Evolutionary conservation across 2,329 filamentous ascomycete species (phyloP), one percentile per base, ranked within the genome.

Genomic region (Ophiostoma perfectum): DNA sequence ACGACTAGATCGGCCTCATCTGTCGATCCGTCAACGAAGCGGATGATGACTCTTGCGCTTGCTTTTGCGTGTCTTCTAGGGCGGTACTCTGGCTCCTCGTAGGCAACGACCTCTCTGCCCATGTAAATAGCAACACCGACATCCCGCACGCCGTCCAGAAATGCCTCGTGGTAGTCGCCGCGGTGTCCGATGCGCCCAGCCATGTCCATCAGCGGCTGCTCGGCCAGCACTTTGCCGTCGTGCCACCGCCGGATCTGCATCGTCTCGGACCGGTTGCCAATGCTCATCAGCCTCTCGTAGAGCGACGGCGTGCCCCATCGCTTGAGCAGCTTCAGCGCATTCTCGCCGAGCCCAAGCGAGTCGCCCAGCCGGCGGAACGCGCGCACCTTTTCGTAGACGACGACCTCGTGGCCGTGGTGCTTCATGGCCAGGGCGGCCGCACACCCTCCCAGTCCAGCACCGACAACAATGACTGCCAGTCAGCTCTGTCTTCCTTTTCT

Each of bases 131-230:
- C 3, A 27, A 55, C 27, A 52, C 66, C 36, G 16, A 79, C 75
- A 39, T 79, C 77, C 5, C 74, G 73, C 16, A 81, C 79, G 5
- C 76, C 77, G 45, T 75, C 74, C 68, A 81, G 74, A 67, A 81
- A 80, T 0, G 76, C 78, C 63, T 78, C 77, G 72, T 81, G 79
- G 70, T 81, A 81, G 72, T 81, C 79, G 4, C 80, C 79, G 6
- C 79, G 74, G 71, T 81, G 79, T 3, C 79, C 80, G 67, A 81
- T 81, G 69, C 81, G 80, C 5, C 79, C 80, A 2, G 81, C 81
- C 81, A 82, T 82, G 73, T 82, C 80, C 80, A 82, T 82, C 47
- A 83, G 73, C 9, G 80, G 80, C 72, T 83, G 81, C 67, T 78
- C 76, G 0, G 80, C 81, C 3, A 82, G 74, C 39, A 81, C 76